Evolutionary conservation across 2,329 filamentous ascomycete species (phyloP).

Genomic region (Alternaria brassicae): DNA sequence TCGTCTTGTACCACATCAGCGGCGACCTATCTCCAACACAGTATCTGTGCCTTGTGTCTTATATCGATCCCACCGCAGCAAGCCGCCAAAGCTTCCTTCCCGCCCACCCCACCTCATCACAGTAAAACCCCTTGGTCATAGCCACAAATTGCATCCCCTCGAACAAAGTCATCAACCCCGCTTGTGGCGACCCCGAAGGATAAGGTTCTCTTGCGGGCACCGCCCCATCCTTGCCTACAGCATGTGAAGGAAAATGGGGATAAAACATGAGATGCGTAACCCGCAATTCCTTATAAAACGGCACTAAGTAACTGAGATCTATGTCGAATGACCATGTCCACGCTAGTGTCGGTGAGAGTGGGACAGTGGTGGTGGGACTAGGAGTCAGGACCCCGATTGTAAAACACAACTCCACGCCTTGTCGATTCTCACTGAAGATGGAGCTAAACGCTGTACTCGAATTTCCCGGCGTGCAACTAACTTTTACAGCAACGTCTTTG

Average conservation of each 20-base stretch:
- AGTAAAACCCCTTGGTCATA: background rate
- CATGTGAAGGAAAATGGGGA: background rate
- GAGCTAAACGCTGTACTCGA: background rate
- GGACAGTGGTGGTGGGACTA: background rate
- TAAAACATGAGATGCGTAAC: background rate
- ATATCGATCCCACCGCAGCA: slow-evolving; percentile 3
- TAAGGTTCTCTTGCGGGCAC: background rate
- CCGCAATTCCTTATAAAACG: background rate
- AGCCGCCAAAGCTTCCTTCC: slow-evolving; percentile 6
- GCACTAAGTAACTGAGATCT: background rate
- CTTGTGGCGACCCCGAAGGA: background rate
- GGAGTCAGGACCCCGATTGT: background rate
- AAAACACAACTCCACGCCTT: background rate
- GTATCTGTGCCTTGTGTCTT: background rate
- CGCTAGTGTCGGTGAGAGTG: background rate
- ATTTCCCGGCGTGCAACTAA: background rate
- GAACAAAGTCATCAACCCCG: background rate
- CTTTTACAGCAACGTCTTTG: background rate
- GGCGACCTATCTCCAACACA: background rate
- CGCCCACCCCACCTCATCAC: background rate
- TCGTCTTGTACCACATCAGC: background rate
- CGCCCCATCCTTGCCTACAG: background rate
- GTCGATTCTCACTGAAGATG: background rate
- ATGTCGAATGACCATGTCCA: background rate
- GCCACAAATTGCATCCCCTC: background rate